Base-by-base conservation (phyloP, 352 stramenopile species). In the Pythium myriotylum region DNA sequence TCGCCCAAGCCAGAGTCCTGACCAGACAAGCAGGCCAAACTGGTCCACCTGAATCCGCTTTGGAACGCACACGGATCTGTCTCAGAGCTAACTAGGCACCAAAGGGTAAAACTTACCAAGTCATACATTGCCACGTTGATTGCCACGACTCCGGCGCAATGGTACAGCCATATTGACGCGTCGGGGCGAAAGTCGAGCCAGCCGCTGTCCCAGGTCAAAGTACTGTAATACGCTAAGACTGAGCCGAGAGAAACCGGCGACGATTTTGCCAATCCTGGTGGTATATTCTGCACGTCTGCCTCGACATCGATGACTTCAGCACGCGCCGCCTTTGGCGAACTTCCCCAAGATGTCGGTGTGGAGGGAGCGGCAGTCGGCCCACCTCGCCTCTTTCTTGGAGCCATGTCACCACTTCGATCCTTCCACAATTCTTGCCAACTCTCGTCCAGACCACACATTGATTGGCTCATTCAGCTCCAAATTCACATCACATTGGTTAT, bases 71-170 rank as follows among this genome's bases (percentile, higher is more conserved):
- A 57, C 4, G 8, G 14, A 45, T 29, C 37, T 6, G 17, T 43
- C 17, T 6, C 23, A 26, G 23, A 19, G 19, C 6, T 7, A 26
- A 37, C n/a, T 37, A 40, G 4, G 20, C 2, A 40, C 12, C 10
- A 7, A 41, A 19, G 4, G 41, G 16, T 16, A 12, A n/a, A 17
- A 9, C 58, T 19, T 66, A 88, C 79, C 73, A 72, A 26, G 17
- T 79, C 65, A 37, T 71, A 68, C 61, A 86, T 70, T n/a, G 84
- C 50, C 14, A 47, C 50, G 43, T 86, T 81, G 23, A 83, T 59
- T 13, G 86, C 49, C 3, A 59, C 47, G 6, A 85, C 29, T 1
- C 51, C 53, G 23, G 84, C 24, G 13, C 69, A 16, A 48, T 72
- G 74, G 33, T 85, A 69, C 17, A 84, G 19, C 62, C 80, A 74